These are phyloP conservation scores for Aspergillus sp. DNA, from an alignment of 2,329 filamentous ascomycete genomes.

Conservation along the genomic window DNA sequence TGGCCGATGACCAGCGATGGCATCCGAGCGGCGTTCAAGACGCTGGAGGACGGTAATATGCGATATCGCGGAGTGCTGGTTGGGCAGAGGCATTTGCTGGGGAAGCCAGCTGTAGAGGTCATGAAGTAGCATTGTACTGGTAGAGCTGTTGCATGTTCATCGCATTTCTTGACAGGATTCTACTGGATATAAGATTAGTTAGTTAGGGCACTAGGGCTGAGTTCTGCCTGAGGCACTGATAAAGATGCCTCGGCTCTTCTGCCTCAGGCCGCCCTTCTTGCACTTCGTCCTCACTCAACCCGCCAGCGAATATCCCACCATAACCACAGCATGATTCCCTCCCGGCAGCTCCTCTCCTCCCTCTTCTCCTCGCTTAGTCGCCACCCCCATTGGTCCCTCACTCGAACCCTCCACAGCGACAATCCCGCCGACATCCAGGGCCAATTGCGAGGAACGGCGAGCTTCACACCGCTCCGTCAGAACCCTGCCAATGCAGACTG, in stretches of 20 bases:
- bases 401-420: constrained; percentile 31
- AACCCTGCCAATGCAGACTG: background rate
- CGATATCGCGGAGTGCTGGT: constrained; percentile 40
- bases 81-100: constrained; percentile 11
- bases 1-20: constrained; percentile 47
- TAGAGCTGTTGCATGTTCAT: too few relatives aligned
- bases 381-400: constrained; percentile 25
- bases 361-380: constrained; percentile 22
- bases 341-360: constrained; percentile 11
- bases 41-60: constrained; percentile 36
- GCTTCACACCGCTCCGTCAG: constrained; percentile 20
- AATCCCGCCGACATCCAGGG: constrained; percentile 34
- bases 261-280: too few relatives aligned
- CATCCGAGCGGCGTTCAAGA: constrained; percentile 38
- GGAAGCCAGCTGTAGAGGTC: too few relatives aligned
- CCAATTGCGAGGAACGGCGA: constrained; percentile 31
- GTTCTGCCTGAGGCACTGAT: too few relatives aligned
- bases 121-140: too few relatives aligned
- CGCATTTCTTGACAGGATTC: too few relatives aligned
- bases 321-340: constrained; percentile 8
- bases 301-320: too few relatives aligned
- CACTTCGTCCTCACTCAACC: too few relatives aligned
- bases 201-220: too few relatives aligned
- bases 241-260: too few relatives aligned
- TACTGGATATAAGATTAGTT: too few relatives aligned